Conservation (phyloP, 192 early-diverging fungal species). For the Gigaspora rosea region DNA sequence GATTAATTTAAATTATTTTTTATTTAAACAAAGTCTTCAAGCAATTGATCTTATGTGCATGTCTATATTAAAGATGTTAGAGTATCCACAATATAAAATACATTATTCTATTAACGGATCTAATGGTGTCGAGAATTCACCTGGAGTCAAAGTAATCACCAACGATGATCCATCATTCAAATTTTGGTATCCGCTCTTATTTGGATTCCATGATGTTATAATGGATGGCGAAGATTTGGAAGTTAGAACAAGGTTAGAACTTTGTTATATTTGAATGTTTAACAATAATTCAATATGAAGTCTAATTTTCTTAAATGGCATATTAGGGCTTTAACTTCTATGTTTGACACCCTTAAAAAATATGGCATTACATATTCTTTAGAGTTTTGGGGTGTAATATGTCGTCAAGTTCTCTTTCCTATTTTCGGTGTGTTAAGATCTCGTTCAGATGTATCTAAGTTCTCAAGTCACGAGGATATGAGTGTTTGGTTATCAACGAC, state of each 20-base stretch:
- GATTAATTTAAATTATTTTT: background rate
- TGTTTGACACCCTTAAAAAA: conserved; percentile 81
- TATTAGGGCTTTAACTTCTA: conserved; percentile 69
- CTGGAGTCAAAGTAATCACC: conserved; percentile 23
- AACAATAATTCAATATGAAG: too few relatives aligned
- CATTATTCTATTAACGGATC: background rate
- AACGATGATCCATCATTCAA: conserved; percentile 65
- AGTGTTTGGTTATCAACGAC: conserved; percentile 93
- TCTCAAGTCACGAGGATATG: conserved; percentile 82
- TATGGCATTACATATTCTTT: conserved; percentile 74
- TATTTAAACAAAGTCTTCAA: conserved; percentile 49
- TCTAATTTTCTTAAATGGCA: too few relatives aligned
- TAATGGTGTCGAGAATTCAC: background rate
- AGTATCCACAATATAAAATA: conserved; percentile 27
- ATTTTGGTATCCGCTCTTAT: conserved; percentile 87
- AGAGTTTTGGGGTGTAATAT: conserved; percentile 80
- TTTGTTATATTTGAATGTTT: background rate
- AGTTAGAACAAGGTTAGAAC: conserved; percentile 70
- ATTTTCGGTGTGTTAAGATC: conserved; percentile 86
- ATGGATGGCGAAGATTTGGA: conserved; percentile 92
- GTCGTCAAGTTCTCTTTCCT: conserved; percentile 84
- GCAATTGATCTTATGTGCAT: conserved; percentile 35
- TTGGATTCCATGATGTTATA: conserved; percentile 84
- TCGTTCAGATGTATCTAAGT: conserved; percentile 50
- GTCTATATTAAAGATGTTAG: conserved; percentile 22